Evolutionary conservation across 345 rosid genomes (phyloP).

Genomic region (Conringia planisiliqua): DNA sequence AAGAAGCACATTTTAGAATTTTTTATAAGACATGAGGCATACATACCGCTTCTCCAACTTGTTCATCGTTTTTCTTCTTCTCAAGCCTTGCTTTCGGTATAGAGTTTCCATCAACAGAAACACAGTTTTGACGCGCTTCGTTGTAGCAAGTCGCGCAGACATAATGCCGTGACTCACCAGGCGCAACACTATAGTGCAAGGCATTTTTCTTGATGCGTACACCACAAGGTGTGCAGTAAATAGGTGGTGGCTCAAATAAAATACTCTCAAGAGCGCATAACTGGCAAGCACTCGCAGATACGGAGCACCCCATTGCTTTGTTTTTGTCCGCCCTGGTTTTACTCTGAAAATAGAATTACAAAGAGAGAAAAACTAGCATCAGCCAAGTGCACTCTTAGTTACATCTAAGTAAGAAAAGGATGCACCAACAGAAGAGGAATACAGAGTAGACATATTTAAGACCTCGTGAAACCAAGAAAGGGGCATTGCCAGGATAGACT

Average conservation of each 20-base stretch:
- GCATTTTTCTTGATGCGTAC: slow-evolving; percentile 91
- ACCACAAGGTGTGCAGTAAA: slow-evolving; percentile 86
- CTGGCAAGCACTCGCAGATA: slow-evolving; percentile 87
- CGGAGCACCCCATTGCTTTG: slow-evolving; percentile 78
- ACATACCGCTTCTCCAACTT: slow-evolving; percentile 81
- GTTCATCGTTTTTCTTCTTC: slow-evolving; percentile 93
- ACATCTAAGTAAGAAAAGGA: not conserved
- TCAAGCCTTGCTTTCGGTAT: slow-evolving; percentile 65
- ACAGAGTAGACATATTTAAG: not conserved
- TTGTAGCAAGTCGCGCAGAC: slow-evolving; percentile 85
- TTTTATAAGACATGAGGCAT: not conserved
- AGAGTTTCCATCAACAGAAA: slow-evolving; percentile 54
- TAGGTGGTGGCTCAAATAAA: slow-evolving; percentile 83
- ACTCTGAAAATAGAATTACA: slow-evolving; percentile 47
- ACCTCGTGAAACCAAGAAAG: not conserved
- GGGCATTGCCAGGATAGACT: not conserved
- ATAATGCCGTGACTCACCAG: slow-evolving; percentile 72
- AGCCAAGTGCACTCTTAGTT: not conserved
- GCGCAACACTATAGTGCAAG: slow-evolving; percentile 59
- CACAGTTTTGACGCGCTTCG: slow-evolving; percentile 64
- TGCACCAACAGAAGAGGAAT: not conserved
- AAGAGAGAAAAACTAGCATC: slow-evolving; percentile 11
- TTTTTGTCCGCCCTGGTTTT: slow-evolving; percentile 86
- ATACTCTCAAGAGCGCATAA: slow-evolving; percentile 91
- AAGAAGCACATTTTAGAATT: not conserved